Evolutionary conservation across 176 grass and related monocot genomes (phyloP).

Genomic region (Metroxylon sagu): DNA sequence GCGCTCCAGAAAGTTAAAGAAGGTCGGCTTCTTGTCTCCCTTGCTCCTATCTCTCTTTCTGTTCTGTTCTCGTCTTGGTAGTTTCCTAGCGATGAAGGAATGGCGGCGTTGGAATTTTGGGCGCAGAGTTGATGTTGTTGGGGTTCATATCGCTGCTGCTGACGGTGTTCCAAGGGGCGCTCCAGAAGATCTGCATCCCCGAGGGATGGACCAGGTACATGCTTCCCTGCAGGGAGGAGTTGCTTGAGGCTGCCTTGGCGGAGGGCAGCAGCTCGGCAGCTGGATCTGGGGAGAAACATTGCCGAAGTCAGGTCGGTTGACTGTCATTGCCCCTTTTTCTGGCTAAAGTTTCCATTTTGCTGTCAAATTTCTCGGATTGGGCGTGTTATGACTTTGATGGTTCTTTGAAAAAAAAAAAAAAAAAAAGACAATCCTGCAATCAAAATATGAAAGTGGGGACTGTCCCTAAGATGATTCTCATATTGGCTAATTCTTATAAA

Average conservation of each 20-base stretch:
- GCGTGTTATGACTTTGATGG: too few relatives aligned
- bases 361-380: too few relatives aligned
- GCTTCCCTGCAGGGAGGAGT: too few relatives aligned
- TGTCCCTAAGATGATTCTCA: too few relatives aligned
- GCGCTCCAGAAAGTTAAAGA: background rate
- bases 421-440: too few relatives aligned
- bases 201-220: too few relatives aligned
- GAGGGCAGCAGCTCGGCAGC: too few relatives aligned
- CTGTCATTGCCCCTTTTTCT: background rate
- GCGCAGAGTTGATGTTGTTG: background rate
- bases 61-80: background rate
- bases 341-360: too few relatives aligned
- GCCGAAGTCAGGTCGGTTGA: slow-evolving; percentile 37
- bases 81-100: background rate
- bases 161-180: background rate
- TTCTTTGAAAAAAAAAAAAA: too few relatives aligned
- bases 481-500: too few relatives aligned
- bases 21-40: background rate
- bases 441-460: too few relatives aligned
- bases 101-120: background rate
- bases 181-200: background rate
- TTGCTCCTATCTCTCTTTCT: background rate
- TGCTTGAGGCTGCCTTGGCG: too few relatives aligned
- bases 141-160: background rate
- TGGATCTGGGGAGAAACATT: slow-evolving; percentile 19